Evolutionary conservation across 495 filamentous ascomycete genomes (phyloP).

Genomic region (Penicillium coffeae): DNA sequence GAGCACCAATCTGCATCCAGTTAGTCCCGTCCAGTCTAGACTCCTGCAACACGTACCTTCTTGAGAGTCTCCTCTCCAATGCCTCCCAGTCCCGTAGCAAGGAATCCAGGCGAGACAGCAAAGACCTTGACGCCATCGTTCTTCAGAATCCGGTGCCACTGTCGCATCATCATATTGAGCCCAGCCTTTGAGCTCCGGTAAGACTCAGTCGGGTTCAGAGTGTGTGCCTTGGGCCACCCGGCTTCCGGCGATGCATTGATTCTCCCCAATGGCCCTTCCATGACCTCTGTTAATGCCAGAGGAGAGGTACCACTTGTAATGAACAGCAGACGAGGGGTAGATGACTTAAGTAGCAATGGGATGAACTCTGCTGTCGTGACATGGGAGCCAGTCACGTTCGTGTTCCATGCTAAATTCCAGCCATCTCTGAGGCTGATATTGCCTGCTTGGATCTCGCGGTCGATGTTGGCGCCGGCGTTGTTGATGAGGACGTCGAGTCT

Average conservation of each 20-base stretch:
- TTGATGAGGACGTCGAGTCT: slow-evolving; percentile 51
- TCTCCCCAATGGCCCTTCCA: not conserved
- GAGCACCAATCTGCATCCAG: not conserved
- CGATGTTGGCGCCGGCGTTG: slow-evolving; percentile 45
- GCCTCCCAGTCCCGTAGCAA: not conserved
- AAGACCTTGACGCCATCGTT: slow-evolving; percentile 54
- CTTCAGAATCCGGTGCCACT: slow-evolving; percentile 49
- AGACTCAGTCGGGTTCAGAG: slow-evolving; percentile 12
- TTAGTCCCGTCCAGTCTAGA: not conserved
- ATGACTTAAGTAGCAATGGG: slow-evolving; percentile 42
- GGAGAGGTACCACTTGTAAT: slow-evolving; percentile 46
- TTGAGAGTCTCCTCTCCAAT: not conserved
- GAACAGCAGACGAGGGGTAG: slow-evolving; percentile 47
- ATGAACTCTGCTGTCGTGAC: slow-evolving; percentile 42
- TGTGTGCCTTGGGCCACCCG: slow-evolving; percentile 46
- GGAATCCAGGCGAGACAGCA: not conserved
- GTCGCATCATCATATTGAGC: slow-evolving; percentile 63
- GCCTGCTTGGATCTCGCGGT: slow-evolving; percentile 27
- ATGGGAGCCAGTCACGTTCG: slow-evolving; percentile 52
- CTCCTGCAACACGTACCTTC: not conserved
- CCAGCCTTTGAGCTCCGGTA: slow-evolving; percentile 57
- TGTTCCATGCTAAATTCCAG: slow-evolving; percentile 53
- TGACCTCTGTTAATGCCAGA: slow-evolving; percentile 35
- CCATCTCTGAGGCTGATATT: slow-evolving; percentile 33
- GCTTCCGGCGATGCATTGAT: slow-evolving; percentile 33